Conservation (phyloP, 108 stramenopile species). For the Craspedostauros australis region DNA sequence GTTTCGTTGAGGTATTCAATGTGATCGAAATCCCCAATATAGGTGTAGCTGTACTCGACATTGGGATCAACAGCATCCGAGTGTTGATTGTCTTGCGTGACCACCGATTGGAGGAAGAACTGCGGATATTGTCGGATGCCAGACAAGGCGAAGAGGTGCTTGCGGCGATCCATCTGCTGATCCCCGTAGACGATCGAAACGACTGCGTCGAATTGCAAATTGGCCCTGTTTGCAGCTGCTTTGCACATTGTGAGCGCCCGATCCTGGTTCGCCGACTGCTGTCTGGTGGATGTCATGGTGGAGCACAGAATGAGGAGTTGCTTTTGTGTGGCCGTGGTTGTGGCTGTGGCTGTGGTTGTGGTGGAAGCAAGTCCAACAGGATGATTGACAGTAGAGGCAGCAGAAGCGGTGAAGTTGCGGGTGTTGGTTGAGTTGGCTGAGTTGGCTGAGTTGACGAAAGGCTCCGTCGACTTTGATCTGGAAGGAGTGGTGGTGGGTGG, state of each 20-base stretch:
- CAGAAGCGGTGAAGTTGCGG: too few relatives aligned
- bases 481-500: too few relatives aligned
- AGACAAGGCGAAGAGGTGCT: background rate
- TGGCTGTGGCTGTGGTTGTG: conserved; percentile 1
- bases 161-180: too few relatives aligned
- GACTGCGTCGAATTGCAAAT: too few relatives aligned
- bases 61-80: too few relatives aligned
- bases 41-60: too few relatives aligned
- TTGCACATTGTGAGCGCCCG: conserved; percentile 20
- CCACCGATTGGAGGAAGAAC: conserved; percentile 7
- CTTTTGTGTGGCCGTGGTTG: background rate
- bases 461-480: too few relatives aligned
- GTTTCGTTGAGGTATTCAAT: background rate
- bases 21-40: background rate
- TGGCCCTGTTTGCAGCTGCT: conserved; percentile 3
- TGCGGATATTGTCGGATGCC: conserved; percentile 7
- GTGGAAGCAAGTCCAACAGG: background rate
- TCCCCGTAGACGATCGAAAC: too few relatives aligned
- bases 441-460: too few relatives aligned
- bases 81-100: too few relatives aligned
- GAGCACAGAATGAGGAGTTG: conserved; percentile 19
- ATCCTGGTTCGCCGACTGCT: conserved; percentile 26
- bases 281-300: conserved; percentile 13
- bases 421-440: too few relatives aligned
- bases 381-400: too few relatives aligned